Percentiles rank a stretch among this genome's conserved stretches.
Conservation (phyloP, 2,329 filamentous ascomycete genomes). For the Xylaria sp. region DNA sequence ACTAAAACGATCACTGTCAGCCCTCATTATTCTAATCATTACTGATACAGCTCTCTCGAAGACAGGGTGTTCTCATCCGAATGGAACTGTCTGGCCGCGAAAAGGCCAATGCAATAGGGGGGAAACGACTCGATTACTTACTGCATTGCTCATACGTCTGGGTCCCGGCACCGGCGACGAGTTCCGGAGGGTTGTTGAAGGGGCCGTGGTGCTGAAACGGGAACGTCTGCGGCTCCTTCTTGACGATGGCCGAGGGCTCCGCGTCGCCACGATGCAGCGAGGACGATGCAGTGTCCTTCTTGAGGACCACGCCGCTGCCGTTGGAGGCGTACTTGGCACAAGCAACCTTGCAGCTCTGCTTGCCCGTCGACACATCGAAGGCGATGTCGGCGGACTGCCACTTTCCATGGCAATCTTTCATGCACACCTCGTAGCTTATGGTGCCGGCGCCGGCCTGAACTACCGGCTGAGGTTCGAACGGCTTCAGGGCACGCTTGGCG, state of each 20-base stretch:
- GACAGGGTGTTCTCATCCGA: no score
- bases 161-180: neutral
- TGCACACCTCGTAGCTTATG: conserved; percentile 10
- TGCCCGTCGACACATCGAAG: conserved; percentile 1
- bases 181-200: neutral
- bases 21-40: no score
- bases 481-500: neutral
- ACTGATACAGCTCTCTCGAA: no score
- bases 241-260: no score
- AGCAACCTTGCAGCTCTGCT: neutral
- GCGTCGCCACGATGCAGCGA: neutral
- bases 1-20: no score
- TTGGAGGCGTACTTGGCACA: neutral
- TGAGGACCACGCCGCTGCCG: neutral
- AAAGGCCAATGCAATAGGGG: neutral
- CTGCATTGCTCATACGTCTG: conserved; percentile 14
- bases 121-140: neutral
- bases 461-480: neutral
- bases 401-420: neutral
- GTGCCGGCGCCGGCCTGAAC: neutral
- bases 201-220: neutral
- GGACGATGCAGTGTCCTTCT: neutral
- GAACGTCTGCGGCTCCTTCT: neutral
- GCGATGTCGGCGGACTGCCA: conserved; percentile 12
- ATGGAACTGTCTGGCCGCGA: neutral